Conservation (phyloP, 352 stramenopile genomes). For the Phytophthora meadii region DNA sequence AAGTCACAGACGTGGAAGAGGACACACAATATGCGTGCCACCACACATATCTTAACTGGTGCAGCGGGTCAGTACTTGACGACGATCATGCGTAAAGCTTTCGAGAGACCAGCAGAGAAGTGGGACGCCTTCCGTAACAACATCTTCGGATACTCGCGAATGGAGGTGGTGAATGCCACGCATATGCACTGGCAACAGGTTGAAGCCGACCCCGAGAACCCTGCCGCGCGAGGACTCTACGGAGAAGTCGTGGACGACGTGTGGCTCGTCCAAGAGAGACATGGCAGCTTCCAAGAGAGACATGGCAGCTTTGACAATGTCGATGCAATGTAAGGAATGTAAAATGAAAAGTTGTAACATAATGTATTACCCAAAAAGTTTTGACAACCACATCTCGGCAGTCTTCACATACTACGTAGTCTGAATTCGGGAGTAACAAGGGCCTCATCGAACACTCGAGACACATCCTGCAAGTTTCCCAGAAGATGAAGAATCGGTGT, state of each 20-base stretch:
- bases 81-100: constrained; percentile 78
- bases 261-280: constrained; percentile 88
- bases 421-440: constrained; percentile 6
- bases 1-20: constrained; percentile 55
- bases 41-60: constrained; percentile 90
- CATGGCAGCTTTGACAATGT: constrained; percentile 83
- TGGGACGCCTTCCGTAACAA: constrained; percentile 88
- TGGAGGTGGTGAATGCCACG: constrained; percentile 85
- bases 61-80: constrained; percentile 84
- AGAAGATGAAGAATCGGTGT: constrained; percentile 10
- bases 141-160: constrained; percentile 86
- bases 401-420: neutral
- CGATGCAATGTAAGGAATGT: constrained; percentile 6
- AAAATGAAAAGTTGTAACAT: constrained; percentile 13
- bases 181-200: constrained; percentile 90
- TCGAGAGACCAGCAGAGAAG: constrained; percentile 55
- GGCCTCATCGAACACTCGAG: constrained; percentile 7
- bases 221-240: constrained; percentile 69
- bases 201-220: constrained; percentile 81
- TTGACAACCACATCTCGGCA: neutral
- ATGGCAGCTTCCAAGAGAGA: constrained; percentile 90
- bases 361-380: constrained; percentile 12
- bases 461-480: constrained; percentile 8
- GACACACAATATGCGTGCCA: constrained; percentile 82
- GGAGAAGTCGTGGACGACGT: constrained; percentile 86